These are phyloP conservation scores for Zelopaecilomyces penicillatus DNA, from an alignment of 2,329 filamentous ascomycete species.

Conservation along the genomic window DNA sequence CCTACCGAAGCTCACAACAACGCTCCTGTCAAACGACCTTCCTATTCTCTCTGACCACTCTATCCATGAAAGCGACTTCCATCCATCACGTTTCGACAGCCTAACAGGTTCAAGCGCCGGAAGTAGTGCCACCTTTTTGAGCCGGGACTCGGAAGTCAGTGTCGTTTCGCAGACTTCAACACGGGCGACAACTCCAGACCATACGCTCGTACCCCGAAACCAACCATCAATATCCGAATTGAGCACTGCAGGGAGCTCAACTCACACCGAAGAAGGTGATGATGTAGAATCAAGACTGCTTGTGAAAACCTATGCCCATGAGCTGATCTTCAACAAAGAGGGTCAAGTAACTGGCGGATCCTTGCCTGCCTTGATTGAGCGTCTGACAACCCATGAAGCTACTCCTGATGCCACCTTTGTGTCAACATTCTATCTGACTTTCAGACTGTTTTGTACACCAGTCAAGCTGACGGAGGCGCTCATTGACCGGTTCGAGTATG, in stretches of 20 bases:
- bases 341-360: conserved; percentile 91
- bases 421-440: conserved; percentile 92
- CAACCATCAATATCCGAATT: conserved; percentile 60
- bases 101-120: conserved; percentile 68
- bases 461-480: conserved; percentile 69
- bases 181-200: conserved; percentile 77
- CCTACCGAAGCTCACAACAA: conserved; percentile 49
- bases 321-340: conserved; percentile 89
- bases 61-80: conserved; percentile 42
- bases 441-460: conserved; percentile 84
- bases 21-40: conserved; percentile 38
- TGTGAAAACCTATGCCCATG: conserved; percentile 86
- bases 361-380: conserved; percentile 83
- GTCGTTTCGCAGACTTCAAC: conserved; percentile 76
- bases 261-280: conserved; percentile 64
- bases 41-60: conserved; percentile 39
- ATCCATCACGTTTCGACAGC: conserved; percentile 55
- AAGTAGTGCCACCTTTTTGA: conserved; percentile 70
- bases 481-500: conserved; percentile 89
- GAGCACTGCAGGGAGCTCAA: conserved; percentile 56
- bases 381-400: conserved; percentile 84
- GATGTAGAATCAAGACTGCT: conserved; percentile 78
- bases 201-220: conserved; percentile 42
- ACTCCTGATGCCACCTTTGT: conserved; percentile 89
- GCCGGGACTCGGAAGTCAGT: conserved; percentile 74